These are phyloP conservation scores for Gracilaria gracilis DNA, from an alignment of 23 red algal genomes.

Conservation along the genomic window DNA sequence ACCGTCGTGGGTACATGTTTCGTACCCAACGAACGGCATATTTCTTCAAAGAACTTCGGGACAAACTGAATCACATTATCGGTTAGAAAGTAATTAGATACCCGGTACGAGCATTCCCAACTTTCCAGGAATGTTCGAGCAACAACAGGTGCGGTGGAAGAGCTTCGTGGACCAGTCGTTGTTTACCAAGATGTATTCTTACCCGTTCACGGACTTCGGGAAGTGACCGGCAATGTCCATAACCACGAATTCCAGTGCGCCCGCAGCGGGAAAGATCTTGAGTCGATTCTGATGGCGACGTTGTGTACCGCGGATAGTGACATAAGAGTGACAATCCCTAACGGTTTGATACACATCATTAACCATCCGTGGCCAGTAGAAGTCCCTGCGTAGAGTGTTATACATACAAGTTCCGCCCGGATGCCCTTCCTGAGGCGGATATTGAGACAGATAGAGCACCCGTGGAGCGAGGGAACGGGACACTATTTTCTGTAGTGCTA, in stretches of 20 bases:
- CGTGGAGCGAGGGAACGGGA: not conserved
- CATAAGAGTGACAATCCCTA: slow-evolving; percentile 1
- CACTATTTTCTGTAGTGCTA: slow-evolving; percentile 12
- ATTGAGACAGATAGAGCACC: slow-evolving; percentile 11
- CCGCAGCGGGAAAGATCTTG: slow-evolving; percentile 36
- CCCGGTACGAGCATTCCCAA: slow-evolving; percentile 25
- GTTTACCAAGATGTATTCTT: slow-evolving; percentile 50
- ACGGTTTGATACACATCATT: slow-evolving; percentile 44
- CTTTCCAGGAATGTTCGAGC: slow-evolving; percentile 31
- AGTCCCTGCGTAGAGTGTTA: not conserved
- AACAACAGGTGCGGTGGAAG: slow-evolving; percentile 1
- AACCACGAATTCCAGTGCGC: slow-evolving; percentile 28
- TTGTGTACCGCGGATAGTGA: not conserved
- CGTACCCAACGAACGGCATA: not conserved
- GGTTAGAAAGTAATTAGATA: slow-evolving; percentile 12
- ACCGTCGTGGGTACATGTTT: slow-evolving; percentile 12
- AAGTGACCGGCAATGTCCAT: slow-evolving; percentile 41
- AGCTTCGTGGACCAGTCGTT: slow-evolving; percentile 51
- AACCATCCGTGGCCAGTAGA: slow-evolving; percentile 37
- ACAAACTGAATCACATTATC: slow-evolving; percentile 40
- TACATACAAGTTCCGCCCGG: slow-evolving; percentile 39
- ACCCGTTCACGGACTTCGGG: slow-evolving; percentile 14
- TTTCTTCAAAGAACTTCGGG: slow-evolving; percentile 35
- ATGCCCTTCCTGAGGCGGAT: slow-evolving; percentile 14
- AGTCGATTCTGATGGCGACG: not conserved